These are phyloP conservation scores for Arxiozyma slooffiae DNA, from an alignment of 1,139 yeast genomes.

Conservation along the genomic window DNA sequence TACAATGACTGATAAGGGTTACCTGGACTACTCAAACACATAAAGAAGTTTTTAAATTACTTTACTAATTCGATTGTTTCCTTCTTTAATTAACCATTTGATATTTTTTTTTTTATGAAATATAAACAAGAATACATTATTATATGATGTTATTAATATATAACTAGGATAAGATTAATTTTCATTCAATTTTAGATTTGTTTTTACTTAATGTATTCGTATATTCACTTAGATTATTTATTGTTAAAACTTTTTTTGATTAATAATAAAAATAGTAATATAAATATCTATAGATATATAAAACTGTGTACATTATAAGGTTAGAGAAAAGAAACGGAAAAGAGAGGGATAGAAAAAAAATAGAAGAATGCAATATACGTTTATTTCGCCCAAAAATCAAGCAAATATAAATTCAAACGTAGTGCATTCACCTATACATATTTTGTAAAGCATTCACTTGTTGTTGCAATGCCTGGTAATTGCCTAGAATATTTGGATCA, in stretches of 20 bases:
- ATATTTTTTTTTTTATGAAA: background rate
- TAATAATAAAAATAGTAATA: no score
- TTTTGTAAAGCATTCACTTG: constrained; percentile 46
- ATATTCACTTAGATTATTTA: no score
- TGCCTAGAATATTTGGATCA: constrained; percentile 41
- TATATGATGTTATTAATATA: background rate
- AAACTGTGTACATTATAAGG: no score
- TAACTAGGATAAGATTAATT: background rate
- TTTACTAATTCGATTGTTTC: constrained; percentile 4
- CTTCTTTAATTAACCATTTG: background rate
- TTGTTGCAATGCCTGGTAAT: constrained; percentile 51
- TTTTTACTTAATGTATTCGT: no score
- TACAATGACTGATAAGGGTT: constrained; percentile 26
- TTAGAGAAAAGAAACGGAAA: no score
- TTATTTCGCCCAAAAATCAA: background rate
- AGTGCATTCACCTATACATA: constrained; percentile 10
- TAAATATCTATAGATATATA: no score
- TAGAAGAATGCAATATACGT: background rate
- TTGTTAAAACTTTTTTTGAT: no score
- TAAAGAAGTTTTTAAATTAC: constrained; percentile 23
- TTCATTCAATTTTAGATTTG: no score
- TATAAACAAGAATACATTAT: background rate
- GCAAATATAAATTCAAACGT: background rate
- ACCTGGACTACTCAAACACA: constrained; percentile 30
- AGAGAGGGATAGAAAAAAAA: no score